Base-by-base conservation (phyloP, 2,329 filamentous ascomycete genomes). In the Sporothrix protearum region DNA sequence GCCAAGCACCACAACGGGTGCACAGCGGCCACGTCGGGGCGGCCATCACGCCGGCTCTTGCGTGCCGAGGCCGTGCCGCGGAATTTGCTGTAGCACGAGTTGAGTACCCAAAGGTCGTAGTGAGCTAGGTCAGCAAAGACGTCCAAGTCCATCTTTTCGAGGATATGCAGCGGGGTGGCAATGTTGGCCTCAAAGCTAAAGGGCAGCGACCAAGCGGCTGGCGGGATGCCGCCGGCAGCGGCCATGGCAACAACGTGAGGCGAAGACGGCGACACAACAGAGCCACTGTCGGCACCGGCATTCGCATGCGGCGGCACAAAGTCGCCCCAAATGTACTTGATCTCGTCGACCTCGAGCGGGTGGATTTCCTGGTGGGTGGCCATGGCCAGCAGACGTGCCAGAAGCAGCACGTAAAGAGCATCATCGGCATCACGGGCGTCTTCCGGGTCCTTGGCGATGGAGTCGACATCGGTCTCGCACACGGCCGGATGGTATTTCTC, bases 1-100 rank as follows among this genome's bases (percentile, higher is more conserved):
- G 95, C 94, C 39, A 98, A 85, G 81, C 94, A 98, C 94, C 96
- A 99, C 76, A 97, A 89, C 1, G 95, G 94, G 81, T 98, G 94
- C 36, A 98, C 94, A 36, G 95, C 95, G 36, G 93, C 93, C 4
- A 97, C 91, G 77, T 98, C 96, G 0, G 96, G 95, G 10, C 92
- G 88, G 2, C 94, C 92, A 74, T 95, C 92, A 76, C 87, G 87
- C 0, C 86, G 86, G 73, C 88, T 93, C 75, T 96, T 90, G 51
- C 92, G 88, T 4, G 94, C 95, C 1, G 93, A 97, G 0, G 96
- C 96, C 0, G 94, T 97, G 69, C 93, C 96, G 30, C 96, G 88
- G 80, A 97, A 97, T 79, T 98, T 98, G 75, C 92, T 89, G 79
- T 95, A 97, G 5, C 97, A 85, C 0, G 94, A 97, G 81, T 98